Evolutionary conservation across 2,329 filamentous ascomycete genomes (phyloP).

Genomic region (Diplodia corticola): DNA sequence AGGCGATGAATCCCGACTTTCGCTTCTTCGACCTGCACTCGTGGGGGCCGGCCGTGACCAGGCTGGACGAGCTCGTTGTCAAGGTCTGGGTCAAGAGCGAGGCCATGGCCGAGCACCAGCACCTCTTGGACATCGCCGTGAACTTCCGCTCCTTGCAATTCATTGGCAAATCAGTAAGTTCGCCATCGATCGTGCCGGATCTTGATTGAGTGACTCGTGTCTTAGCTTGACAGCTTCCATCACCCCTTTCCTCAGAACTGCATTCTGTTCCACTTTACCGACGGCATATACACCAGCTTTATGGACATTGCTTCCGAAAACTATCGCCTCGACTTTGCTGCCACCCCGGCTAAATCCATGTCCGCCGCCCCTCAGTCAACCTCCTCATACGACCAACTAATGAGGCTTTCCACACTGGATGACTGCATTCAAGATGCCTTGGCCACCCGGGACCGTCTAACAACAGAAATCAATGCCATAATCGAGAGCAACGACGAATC

Average conservation of each 20-base stretch:
- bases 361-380: constrained; percentile 58
- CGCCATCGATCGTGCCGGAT: constrained; percentile 1
- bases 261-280: constrained; percentile 79
- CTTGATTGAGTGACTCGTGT: neutral
- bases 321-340: constrained; percentile 32
- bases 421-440: constrained; percentile 89
- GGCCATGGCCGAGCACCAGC: constrained; percentile 56
- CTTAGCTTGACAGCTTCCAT: constrained; percentile 59
- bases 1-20: constrained; percentile 89
- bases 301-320: constrained; percentile 61
- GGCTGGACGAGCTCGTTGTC: constrained; percentile 64
- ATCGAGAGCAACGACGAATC: constrained; percentile 42
- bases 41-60: constrained; percentile 63
- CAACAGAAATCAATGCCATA: constrained; percentile 70
- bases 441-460: constrained; percentile 70
- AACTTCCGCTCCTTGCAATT: constrained; percentile 75
- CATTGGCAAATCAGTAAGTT: constrained; percentile 62
- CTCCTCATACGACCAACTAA: constrained; percentile 83
- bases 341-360: constrained; percentile 42
- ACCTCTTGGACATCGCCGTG: constrained; percentile 71
- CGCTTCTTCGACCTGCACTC: constrained; percentile 74
- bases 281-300: constrained; percentile 80
- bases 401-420: constrained; percentile 84
- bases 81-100: constrained; percentile 71
- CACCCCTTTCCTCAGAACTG: constrained; percentile 78